phyloP scores from a whole-genome alignment of 768 basidiomycete genomes.

The Pleurotus tuoliensis region DNA sequence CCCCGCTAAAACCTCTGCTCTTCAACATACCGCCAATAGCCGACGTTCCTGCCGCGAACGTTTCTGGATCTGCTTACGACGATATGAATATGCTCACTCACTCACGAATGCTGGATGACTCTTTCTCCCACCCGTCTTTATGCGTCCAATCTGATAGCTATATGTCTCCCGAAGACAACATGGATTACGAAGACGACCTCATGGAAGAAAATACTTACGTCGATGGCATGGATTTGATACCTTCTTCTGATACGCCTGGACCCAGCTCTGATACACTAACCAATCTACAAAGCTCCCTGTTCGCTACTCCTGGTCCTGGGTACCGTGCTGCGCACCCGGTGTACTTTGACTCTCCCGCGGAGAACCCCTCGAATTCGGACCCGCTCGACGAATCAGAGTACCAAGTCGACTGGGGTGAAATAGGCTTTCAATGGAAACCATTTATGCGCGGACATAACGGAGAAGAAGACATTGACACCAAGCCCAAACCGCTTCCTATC shows the following conservation, averaged over 20 bases:
- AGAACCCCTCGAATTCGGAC: constrained; percentile 43
- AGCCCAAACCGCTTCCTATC: background rate
- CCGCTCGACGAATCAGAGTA: constrained; percentile 33
- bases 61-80: too few species aligned
- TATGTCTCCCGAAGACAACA: background rate
- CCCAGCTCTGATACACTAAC: constrained; percentile 4
- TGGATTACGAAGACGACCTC: background rate
- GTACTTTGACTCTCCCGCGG: constrained; percentile 50
- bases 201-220: background rate
- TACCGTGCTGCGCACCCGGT: constrained; percentile 28
- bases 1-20: background rate
- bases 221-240: background rate
- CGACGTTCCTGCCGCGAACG: too few species aligned
- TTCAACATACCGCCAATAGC: background rate
- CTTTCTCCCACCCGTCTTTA: too few species aligned
- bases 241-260: background rate
- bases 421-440: constrained; percentile 57
- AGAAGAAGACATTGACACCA: background rate
- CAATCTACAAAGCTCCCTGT: constrained; percentile 17
- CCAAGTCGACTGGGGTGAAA: constrained; percentile 31
- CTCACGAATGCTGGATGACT: too few species aligned
- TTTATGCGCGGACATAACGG: constrained; percentile 34
- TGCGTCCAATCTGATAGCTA: background rate
- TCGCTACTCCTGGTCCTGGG: constrained; percentile 48
- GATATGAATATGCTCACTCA: too few species aligned